phyloP scores from a whole-genome alignment of 2,329 filamentous ascomycete genomes.

The Talaromyces islandicus region DNA sequence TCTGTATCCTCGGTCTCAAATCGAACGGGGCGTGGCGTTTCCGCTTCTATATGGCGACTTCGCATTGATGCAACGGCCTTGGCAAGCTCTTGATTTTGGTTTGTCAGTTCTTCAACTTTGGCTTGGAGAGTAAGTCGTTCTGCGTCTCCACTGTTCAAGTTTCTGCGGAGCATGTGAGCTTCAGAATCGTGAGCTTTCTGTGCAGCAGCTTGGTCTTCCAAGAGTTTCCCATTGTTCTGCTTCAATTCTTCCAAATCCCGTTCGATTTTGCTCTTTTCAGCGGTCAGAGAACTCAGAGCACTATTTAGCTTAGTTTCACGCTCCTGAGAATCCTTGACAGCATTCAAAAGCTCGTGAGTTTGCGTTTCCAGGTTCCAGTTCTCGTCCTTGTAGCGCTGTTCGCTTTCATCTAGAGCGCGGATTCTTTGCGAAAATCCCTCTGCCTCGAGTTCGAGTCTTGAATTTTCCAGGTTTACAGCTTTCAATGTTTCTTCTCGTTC shows the following conservation, averaged over 20 bases:
- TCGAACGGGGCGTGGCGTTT: slow-evolving; percentile 53
- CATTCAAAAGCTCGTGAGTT: slow-evolving; percentile 72
- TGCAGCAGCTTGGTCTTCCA: slow-evolving; percentile 70
- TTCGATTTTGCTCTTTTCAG: slow-evolving; percentile 72
- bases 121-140: slow-evolving; percentile 73
- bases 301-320: slow-evolving; percentile 77
- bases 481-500: slow-evolving; percentile 86
- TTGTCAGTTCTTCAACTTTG: slow-evolving; percentile 80
- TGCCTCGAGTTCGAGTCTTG: slow-evolving; percentile 73
- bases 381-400: slow-evolving; percentile 94
- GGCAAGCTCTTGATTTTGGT: slow-evolving; percentile 86
- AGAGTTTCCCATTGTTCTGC: slow-evolving; percentile 67
- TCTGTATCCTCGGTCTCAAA: slow-evolving; percentile 61
- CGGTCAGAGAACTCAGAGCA: slow-evolving; percentile 60
- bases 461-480: slow-evolving; percentile 66
- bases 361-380: slow-evolving; percentile 97
- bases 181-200: slow-evolving; percentile 87
- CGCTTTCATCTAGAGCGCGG: slow-evolving; percentile 81
- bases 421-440: slow-evolving; percentile 75
- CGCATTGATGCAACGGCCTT: slow-evolving; percentile 68
- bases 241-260: slow-evolving; percentile 89
- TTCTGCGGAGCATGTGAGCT: slow-evolving; percentile 74
- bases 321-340: slow-evolving; percentile 69
- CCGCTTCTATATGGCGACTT: slow-evolving; percentile 60
- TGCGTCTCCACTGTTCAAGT: slow-evolving; percentile 67